Conservation (phyloP, 306 rosid genomes). For the Quercus mongolica region DNA sequence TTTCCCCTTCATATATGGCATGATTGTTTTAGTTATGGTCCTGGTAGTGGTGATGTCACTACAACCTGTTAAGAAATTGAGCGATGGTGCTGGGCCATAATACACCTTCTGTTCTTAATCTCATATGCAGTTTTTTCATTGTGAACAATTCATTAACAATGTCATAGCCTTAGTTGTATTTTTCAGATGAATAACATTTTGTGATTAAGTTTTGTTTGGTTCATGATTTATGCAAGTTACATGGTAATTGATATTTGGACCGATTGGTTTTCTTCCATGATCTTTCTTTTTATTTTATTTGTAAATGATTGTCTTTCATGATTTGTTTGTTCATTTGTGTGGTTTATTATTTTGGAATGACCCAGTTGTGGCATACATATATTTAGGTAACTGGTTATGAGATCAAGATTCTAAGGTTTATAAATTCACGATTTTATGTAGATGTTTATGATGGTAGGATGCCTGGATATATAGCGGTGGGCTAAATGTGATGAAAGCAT, state of each 20-base stretch:
- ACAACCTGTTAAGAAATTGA: not conserved
- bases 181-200: not conserved
- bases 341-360: too few relatives aligned
- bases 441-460: too few relatives aligned
- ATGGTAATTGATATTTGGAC: not conserved
- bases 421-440: too few relatives aligned
- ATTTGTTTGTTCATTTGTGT: too few relatives aligned
- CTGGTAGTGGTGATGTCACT: too few relatives aligned
- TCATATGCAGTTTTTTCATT: not conserved
- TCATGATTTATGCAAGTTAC: not conserved
- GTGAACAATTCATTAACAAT: not conserved
- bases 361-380: too few relatives aligned
- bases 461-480: too few relatives aligned
- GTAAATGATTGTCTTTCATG: too few relatives aligned
- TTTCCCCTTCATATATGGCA: not conserved
- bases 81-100: not conserved
- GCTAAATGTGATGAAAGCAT: too few relatives aligned
- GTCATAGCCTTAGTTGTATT: not conserved
- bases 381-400: too few relatives aligned
- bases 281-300: not conserved
- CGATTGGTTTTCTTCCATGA: not conserved
- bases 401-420: too few relatives aligned
- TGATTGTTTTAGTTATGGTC: not conserved
- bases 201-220: not conserved
- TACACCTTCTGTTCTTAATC: not conserved